Evolutionary conservation across 225 moss, liverwort and hornwort genomes (phyloP), one percentile per base, ranked within the genome.

Genomic region (Polytrichum formosum): DNA sequence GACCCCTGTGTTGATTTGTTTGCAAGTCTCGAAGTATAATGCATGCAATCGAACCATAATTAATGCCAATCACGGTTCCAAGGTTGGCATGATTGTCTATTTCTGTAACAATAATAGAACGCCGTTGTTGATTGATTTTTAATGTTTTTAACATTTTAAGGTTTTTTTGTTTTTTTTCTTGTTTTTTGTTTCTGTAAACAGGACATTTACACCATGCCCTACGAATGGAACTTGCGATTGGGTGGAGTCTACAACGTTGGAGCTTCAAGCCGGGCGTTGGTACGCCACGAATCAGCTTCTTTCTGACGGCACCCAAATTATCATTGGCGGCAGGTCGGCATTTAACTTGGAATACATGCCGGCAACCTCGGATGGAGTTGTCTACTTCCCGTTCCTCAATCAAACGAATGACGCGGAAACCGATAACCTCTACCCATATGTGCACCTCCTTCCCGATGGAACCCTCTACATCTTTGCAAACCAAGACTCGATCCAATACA

Each of bases 351-450:
- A 89, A 19, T 89, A 67, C 28, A 72, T 89, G 8, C 89, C 89
- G 7, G 5, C 81, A 4, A 81, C 56, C 30, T 35, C 60, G 0
- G 69, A 68, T 18, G 86, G 83, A 0, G 73, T 77, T 0, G 71
- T 86, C 7, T 81, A 83, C 66, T 77, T 88, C 68, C 75, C 83
- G 4, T 83, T 89, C 53, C 71, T 89, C 53, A 81, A 83, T 56
- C 64, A 73, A 18, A 85, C 89, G 2, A 76, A 72, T 62, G 89
- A 89, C 69, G 70, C 69, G n/a, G 83, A 89, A 79, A 78, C 76
- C n/a, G 89, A 89, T 66, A 89, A 89, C 56, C 85, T 89, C 61
- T 89, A 89, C 73, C 89, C 89, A 0, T 89, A 73, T 55, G 83
- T 89, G 27, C 86, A 86, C 21, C 89, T 89, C 10, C 79, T 89